These are phyloP conservation scores for Aphanocladium album DNA, from an alignment of 2,329 filamentous ascomycete genomes.

Conservation along the genomic window DNA sequence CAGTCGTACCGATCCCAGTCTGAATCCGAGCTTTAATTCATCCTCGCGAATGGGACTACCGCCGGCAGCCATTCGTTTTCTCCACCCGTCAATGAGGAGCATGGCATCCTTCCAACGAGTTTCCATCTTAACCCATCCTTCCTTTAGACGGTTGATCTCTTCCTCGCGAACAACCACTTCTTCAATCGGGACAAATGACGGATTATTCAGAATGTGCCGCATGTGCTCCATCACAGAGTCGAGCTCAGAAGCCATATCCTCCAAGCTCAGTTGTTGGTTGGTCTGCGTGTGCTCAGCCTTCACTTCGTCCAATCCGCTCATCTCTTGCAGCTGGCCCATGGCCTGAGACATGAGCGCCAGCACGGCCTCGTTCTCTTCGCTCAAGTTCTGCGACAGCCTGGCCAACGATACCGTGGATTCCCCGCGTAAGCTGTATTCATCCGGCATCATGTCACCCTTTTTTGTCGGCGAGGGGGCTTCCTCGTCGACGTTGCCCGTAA, in stretches of 20 bases:
- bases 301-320: conserved; percentile 52
- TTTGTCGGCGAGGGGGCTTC: conserved; percentile 29
- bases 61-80: conserved; percentile 68
- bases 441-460: conserved; percentile 21
- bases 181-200: conserved; percentile 91
- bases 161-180: conserved; percentile 91
- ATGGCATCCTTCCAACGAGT: conserved; percentile 84
- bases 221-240: conserved; percentile 76
- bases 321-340: conserved; percentile 64
- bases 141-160: conserved; percentile 76
- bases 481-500: conserved; percentile 50
- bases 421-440: conserved; percentile 66
- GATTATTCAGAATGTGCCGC: conserved; percentile 81
- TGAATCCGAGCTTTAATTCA: conserved; percentile 63
- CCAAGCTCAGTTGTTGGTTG: conserved; percentile 35
- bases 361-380: conserved; percentile 86
- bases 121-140: conserved; percentile 93
- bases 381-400: conserved; percentile 73
- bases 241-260: conserved; percentile 71
- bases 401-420: conserved; percentile 93
- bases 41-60: conserved; percentile 66
- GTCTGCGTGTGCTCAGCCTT: conserved; percentile 28
- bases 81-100: conserved; percentile 87
- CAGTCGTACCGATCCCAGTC: conserved; percentile 55
- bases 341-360: conserved; percentile 68